Evolutionary conservation across 306 rosid genomes (phyloP).

Genomic region (Alnus glutinosa): DNA sequence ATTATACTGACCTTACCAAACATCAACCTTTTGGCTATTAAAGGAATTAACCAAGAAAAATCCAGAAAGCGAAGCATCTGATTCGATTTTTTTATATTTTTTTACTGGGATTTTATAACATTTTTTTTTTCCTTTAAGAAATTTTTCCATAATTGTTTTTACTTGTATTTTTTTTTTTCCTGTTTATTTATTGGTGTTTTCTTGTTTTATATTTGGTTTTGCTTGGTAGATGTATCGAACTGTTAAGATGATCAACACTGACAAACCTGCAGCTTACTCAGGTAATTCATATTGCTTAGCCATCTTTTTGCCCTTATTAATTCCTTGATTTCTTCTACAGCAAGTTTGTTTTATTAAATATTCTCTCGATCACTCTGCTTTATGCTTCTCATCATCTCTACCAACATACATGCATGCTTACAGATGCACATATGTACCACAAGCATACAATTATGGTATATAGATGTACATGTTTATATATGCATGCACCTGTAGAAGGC

Average conservation of each 20-base stretch:
- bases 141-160: not conserved
- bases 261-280: constrained; percentile 80
- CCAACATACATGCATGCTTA: not conserved
- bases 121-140: not conserved
- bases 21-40: constrained; percentile 68
- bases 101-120: constrained; percentile 11
- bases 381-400: not conserved
- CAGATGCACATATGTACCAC: not conserved
- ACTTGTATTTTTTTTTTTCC: not conserved
- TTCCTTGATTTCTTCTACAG: constrained; percentile 37
- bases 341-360: constrained; percentile 31
- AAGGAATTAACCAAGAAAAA: constrained; percentile 35
- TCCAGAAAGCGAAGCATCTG: constrained; percentile 41
- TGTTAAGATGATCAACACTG: constrained; percentile 78
- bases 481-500: too few relatives aligned
- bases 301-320: not conserved
- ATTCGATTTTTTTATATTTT: constrained; percentile 7
- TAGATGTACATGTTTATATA: too few relatives aligned
- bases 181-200: constrained; percentile 2
- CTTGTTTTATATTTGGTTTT: constrained; percentile 22
- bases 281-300: constrained; percentile 48
- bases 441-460: too few relatives aligned
- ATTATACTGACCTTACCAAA: constrained; percentile 75
- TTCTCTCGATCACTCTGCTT: constrained; percentile 44
- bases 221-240: constrained; percentile 85